Evolutionary conservation across 1,284 basidiomycete genomes (phyloP).

Genomic region (Ceratobasidium sp.): DNA sequence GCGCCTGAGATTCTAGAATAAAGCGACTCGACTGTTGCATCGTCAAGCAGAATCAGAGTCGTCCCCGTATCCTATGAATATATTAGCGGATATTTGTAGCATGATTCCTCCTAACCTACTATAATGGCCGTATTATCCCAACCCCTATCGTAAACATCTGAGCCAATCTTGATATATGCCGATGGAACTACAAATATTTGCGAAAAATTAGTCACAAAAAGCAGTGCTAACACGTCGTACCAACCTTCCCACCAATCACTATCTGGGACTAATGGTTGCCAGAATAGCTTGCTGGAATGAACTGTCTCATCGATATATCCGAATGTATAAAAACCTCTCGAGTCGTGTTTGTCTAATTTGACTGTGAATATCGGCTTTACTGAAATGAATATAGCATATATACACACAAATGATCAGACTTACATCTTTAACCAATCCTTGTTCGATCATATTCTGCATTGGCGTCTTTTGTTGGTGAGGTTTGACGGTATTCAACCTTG

Average conservation of each 20-base stretch:
- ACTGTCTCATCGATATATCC: constrained; percentile 44
- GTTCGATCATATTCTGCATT: constrained; percentile 48
- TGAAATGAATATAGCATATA: background rate
- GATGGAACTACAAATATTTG: constrained; percentile 12
- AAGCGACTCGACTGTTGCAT: constrained; percentile 35
- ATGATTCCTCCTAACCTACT: background rate
- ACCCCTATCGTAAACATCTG: constrained; percentile 38
- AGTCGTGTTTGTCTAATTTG: constrained; percentile 49
- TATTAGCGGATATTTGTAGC: background rate
- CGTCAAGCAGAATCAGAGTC: constrained; percentile 47
- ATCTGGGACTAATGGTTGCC: constrained; percentile 25
- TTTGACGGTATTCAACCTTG: constrained; percentile 45
- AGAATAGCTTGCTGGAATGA: constrained; percentile 30
- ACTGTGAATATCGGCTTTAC: constrained; percentile 48
- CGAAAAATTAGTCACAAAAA: background rate
- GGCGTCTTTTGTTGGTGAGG: constrained; percentile 48
- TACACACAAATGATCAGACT: background rate
- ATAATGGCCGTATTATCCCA: constrained; percentile 39
- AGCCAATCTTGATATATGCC: constrained; percentile 38
- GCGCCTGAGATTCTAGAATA: constrained; percentile 48
- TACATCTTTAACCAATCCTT: constrained; percentile 44
- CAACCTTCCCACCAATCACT: constrained; percentile 43
- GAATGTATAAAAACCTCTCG: constrained; percentile 48
- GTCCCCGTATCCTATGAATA: constrained; percentile 46
- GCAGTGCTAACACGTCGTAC: background rate